Base-by-base conservation (phyloP, 2,329 filamentous ascomycete genomes). In the Pseudogymnoascus sp. region DNA sequence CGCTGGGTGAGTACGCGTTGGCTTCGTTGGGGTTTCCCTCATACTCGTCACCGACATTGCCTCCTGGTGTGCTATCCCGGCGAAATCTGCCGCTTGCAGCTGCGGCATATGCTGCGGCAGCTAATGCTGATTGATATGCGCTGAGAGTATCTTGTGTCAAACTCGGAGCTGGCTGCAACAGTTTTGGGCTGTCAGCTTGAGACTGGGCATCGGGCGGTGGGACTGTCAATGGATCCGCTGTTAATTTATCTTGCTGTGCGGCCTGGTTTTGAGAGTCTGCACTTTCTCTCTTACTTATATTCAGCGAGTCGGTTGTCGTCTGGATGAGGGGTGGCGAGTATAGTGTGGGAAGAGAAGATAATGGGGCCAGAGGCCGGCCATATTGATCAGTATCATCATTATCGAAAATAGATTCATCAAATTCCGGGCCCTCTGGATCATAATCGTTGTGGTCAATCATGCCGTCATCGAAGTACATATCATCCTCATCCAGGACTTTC, bases 121-220 rank as follows among this genome's bases (percentile, higher is more conserved):
- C 91, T 4, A 97, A 80, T 1, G 92, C 91, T 60, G 88, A 88
- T 71, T 96, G 92, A 69, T 97, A 93, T 0, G 85, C 88, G 42
- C 85, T 85, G 19, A 89, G 76, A 62, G 82, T 85, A 36, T 81
- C 78, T 69, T 83, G 79, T 23, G 81, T 82, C 38, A 82, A 70
- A 25, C 35, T 39, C 35, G 58, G 5, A 41, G 58, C 33, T 11
- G 58, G 58, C 25, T 60, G 22, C 14, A 60, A 19, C 19, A 69
- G 60, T 14, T 62, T 41, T 11, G 22, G 35, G 25, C 35, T 41
- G 35, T 39, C 58, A 23, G 19, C 2, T 8, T 39, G n/a, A 8
- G 22, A 22, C 5, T 38, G 38, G 3, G 19, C 19, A 39, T 30
- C 35, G 22, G 23, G 25, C 1, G 22, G 25, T 1, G 22, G 58